Evolutionary conservation across 164 flowering plant genomes (phyloP).

Genomic region (Saururus chinensis): DNA sequence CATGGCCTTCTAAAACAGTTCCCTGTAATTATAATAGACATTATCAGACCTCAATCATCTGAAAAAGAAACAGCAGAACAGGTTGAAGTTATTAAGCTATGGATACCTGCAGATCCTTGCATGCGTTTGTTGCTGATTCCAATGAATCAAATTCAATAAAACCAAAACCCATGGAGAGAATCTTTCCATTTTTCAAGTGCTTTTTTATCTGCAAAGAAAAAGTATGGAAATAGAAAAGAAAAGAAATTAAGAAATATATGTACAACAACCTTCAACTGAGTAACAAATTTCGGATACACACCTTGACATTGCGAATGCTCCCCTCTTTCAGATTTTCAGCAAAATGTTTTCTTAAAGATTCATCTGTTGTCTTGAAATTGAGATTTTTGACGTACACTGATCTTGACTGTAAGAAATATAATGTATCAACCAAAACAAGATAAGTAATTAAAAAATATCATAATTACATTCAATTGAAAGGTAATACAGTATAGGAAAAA

Average conservation of each 20-base stretch:
- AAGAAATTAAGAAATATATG: neutral
- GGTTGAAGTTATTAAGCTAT: neutral
- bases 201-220: slow-evolving; percentile 46
- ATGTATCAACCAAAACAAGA: neutral
- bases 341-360: slow-evolving; percentile 61
- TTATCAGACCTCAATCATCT: neutral
- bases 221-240: slow-evolving; percentile 5
- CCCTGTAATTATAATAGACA: slow-evolving; percentile 38
- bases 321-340: slow-evolving; percentile 56
- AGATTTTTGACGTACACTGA: slow-evolving; percentile 83
- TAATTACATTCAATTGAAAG: too few relatives aligned
- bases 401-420: slow-evolving; percentile 49
- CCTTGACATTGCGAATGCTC: slow-evolving; percentile 62
- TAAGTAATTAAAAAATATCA: too few relatives aligned
- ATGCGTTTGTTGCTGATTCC: slow-evolving; percentile 62
- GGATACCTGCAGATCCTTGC: slow-evolving; percentile 78
- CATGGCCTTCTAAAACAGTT: slow-evolving; percentile 89
- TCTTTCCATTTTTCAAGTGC: slow-evolving; percentile 82
- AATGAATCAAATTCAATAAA: slow-evolving; percentile 85
- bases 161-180: slow-evolving; percentile 87
- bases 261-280: neutral
- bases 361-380: slow-evolving; percentile 78
- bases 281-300: slow-evolving; percentile 17
- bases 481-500: too few relatives aligned
- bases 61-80: neutral